Evolutionary conservation across 169 alveolate genomes (phyloP).

Genomic region (Cryptosporidium bovis): DNA sequence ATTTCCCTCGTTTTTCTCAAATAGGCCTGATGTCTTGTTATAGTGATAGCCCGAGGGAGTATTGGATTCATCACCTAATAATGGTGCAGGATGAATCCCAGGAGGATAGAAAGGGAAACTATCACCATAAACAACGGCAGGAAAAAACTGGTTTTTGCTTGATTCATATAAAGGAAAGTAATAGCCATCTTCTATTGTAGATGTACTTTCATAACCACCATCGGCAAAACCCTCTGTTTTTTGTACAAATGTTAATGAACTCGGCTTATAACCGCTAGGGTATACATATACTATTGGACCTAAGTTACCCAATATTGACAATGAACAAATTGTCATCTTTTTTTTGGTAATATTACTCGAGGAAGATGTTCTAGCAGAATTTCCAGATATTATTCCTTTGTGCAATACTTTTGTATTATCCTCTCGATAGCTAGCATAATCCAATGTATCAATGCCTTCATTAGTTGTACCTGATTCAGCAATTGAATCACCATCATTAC

Average conservation of each 20-base stretch:
- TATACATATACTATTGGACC: neutral
- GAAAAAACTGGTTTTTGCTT: neutral
- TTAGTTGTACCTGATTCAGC: no score
- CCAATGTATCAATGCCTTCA: neutral
- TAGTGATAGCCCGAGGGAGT: constrained; percentile 41
- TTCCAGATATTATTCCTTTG: no score
- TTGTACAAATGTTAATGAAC: constrained; percentile 2
- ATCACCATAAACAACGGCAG: constrained; percentile 27
- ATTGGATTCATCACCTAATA: neutral
- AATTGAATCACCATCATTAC: no score
- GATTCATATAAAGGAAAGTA: constrained; percentile 18
- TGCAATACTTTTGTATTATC: no score
- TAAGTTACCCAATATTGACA: neutral
- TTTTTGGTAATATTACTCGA: neutral
- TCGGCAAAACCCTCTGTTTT: constrained; percentile 4
- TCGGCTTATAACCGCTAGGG: constrained; percentile 27
- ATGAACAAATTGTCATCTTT: constrained; percentile 44
- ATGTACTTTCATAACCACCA: constrained; percentile 46
- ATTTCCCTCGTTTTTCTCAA: constrained; percentile 1
- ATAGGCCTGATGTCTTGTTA: constrained; percentile 44
- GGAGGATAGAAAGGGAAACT: constrained; percentile 43
- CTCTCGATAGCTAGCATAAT: neutral
- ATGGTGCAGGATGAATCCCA: constrained; percentile 31
- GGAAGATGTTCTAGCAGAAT: no score
- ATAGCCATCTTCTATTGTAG: constrained; percentile 12